Percentiles rank a stretch among this genome's conserved stretches.
phyloP scores from a whole-genome alignment of 257 asterid genomes.

The Thymus mandschuricus region DNA sequence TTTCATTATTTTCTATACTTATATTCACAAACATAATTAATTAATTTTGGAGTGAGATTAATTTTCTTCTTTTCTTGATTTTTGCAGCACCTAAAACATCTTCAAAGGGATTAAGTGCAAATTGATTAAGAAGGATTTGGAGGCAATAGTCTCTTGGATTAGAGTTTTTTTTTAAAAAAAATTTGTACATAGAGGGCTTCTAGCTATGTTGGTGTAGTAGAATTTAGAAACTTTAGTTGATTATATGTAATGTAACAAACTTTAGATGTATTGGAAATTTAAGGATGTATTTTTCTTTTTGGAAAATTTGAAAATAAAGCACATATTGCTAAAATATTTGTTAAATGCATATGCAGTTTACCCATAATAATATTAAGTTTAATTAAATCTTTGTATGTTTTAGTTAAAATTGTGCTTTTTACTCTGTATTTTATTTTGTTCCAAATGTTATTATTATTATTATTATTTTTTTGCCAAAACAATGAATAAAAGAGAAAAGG shows the following conservation, averaged over 20 bases:
- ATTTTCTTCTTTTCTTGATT: background rate
- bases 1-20: background rate
- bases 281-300: background rate
- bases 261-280: background rate
- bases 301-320: background rate
- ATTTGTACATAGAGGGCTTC: conserved; percentile 33
- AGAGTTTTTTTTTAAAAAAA: background rate
- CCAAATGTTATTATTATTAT: too few relatives aligned
- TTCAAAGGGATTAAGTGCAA: conserved; percentile 28
- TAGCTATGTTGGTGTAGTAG: background rate
- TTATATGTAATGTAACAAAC: conserved; percentile 7
- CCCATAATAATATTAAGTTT: too few relatives aligned
- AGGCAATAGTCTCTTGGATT: background rate
- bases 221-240: conserved; percentile 4
- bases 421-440: too few relatives aligned
- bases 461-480: too few relatives aligned
- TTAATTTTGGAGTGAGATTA: background rate
- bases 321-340: background rate
- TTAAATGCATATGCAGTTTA: background rate
- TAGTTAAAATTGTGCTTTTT: too few relatives aligned
- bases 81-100: conserved; percentile 37
- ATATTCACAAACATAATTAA: background rate
- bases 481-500: too few relatives aligned
- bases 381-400: too few relatives aligned
- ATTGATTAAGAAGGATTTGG: conserved; percentile 16